Conservation (phyloP, 2,329 filamentous ascomycete genomes). For the Apiospora sp. region DNA sequence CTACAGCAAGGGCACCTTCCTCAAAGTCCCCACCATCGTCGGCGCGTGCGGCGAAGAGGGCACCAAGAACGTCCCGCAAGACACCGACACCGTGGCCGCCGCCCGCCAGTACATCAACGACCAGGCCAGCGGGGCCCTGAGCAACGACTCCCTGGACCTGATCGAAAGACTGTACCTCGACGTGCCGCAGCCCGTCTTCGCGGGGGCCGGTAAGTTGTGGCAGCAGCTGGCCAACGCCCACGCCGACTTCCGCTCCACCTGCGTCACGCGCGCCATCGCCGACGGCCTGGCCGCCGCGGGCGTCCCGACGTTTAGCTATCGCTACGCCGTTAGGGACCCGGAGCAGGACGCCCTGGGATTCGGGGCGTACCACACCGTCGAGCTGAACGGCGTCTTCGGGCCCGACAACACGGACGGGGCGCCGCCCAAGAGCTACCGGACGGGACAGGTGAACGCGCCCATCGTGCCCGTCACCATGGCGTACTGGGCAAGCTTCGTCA, state of each 20-base stretch:
- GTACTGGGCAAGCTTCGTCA: slow-evolving; percentile 32
- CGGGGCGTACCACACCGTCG: slow-evolving; percentile 71
- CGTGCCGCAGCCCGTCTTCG: slow-evolving; percentile 47
- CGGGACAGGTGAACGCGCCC: slow-evolving; percentile 13
- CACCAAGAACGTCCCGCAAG: slow-evolving; percentile 59
- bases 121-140: slow-evolving; percentile 56
- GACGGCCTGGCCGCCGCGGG: slow-evolving; percentile 39
- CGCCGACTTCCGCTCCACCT: slow-evolving; percentile 68
- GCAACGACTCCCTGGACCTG: slow-evolving; percentile 41
- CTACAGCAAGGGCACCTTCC: slow-evolving; percentile 54
- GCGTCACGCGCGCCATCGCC: slow-evolving; percentile 47
- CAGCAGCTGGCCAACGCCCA: slow-evolving; percentile 34
- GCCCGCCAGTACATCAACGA: slow-evolving; percentile 49
- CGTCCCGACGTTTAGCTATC: slow-evolving; percentile 69
- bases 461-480: slow-evolving; percentile 29
- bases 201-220: slow-evolving; percentile 26
- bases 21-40: slow-evolving; percentile 58
- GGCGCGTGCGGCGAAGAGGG: slow-evolving; percentile 68
- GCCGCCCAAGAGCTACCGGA: slow-evolving; percentile 20
- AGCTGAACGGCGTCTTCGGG: slow-evolving; percentile 71
- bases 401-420: slow-evolving; percentile 57
- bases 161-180: slow-evolving; percentile 49
- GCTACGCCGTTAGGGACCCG: slow-evolving; percentile 69
- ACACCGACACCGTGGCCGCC: slow-evolving; percentile 52
- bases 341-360: slow-evolving; percentile 55